Evolutionary conservation across 1,284 basidiomycete genomes (phyloP), one percentile per base, ranked within the genome.

Genomic region (Polyporus tsugae): DNA sequence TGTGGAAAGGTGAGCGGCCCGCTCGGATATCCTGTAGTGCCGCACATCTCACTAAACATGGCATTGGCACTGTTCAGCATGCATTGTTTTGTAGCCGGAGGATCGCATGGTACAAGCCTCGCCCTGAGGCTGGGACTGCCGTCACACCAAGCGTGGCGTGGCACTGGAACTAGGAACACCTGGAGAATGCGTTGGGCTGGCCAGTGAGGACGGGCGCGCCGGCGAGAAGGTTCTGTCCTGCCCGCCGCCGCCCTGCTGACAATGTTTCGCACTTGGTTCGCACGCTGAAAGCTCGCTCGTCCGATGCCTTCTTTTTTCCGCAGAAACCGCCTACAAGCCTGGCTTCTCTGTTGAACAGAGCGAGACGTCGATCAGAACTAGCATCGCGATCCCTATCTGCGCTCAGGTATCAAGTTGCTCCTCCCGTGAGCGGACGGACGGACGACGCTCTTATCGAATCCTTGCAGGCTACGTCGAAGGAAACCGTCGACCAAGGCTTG

Each of bases 31-130:
- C 38, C n/a, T 39, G n/a, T 41, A 59, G 29, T 59, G n/a, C 17
- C 52, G 29, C 52, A 6, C 29, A 33, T 59, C 57, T 36, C 33
- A 41, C 57, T 10, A 25, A 49, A 10, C 46, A 22, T n/a, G 19
- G 46, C 46, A 10, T 22, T 10, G 22, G 46, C 17, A 57, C 35
- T 6, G 25, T 61, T 15, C 49, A 94, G 91, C 90, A 90, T 75
- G 91, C 90, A 90, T 75, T 90, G 87, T 78, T 93, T 92, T 76
- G 82, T 96, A 63, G 93, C 94, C 17, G 95, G 95, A 33, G 95
- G 94, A 0, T 93, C 91, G 10, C 85, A 90, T 29, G 95, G 95
- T 0, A 86, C 95, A 1, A 95, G 95, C 9, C 85, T 94, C 15
- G 85, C 89, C 0, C 82, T 96, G 0, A 92, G 94, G 0, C 83